phyloP scores from a whole-genome alignment of 257 asterid genomes.

The Salvia rosmarinus region DNA sequence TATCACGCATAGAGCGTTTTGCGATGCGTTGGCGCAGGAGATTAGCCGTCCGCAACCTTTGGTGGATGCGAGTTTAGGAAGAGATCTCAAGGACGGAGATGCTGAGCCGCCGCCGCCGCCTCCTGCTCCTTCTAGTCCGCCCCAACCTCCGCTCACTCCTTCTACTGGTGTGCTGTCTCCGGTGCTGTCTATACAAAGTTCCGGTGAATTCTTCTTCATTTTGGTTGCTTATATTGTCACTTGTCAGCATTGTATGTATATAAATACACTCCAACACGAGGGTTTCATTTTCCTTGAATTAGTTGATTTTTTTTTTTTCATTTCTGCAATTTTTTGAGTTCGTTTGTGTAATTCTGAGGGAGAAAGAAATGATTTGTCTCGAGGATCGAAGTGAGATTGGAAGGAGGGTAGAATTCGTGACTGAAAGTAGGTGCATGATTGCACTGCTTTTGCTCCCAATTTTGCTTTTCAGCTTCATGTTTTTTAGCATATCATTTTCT shows the following conservation, averaged over 20 bases:
- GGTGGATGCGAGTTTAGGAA: slow-evolving; percentile 36
- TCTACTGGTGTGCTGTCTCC: slow-evolving; percentile 79
- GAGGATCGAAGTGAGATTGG: slow-evolving; percentile 37
- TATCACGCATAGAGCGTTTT: slow-evolving; percentile 84
- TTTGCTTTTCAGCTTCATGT: slow-evolving; percentile 37
- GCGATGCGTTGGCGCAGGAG: slow-evolving; percentile 94
- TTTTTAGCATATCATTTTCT: slow-evolving; percentile 39
- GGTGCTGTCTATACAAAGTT: slow-evolving; percentile 83
- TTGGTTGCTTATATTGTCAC: background rate
- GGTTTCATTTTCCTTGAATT: background rate
- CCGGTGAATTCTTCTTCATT: slow-evolving; percentile 49
- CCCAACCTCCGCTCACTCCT: slow-evolving; percentile 92
- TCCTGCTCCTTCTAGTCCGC: slow-evolving; percentile 60
- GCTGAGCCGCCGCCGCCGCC: slow-evolving; percentile 31
- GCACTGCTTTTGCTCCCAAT: slow-evolving; percentile 51
- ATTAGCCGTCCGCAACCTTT: slow-evolving; percentile 47
- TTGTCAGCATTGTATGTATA: background rate
- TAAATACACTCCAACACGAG: background rate
- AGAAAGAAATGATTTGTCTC: slow-evolving; percentile 30
- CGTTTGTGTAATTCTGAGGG: background rate
- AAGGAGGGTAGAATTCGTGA: slow-evolving; percentile 15
- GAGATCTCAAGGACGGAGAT: slow-evolving; percentile 39
- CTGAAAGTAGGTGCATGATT: slow-evolving; percentile 55
- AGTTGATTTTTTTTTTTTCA: background rate
- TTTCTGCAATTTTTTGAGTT: background rate